These are phyloP conservation scores for Rhodotorula kratochvilovae DNA, from an alignment of 768 basidiomycete species.

Conservation along the genomic window DNA sequence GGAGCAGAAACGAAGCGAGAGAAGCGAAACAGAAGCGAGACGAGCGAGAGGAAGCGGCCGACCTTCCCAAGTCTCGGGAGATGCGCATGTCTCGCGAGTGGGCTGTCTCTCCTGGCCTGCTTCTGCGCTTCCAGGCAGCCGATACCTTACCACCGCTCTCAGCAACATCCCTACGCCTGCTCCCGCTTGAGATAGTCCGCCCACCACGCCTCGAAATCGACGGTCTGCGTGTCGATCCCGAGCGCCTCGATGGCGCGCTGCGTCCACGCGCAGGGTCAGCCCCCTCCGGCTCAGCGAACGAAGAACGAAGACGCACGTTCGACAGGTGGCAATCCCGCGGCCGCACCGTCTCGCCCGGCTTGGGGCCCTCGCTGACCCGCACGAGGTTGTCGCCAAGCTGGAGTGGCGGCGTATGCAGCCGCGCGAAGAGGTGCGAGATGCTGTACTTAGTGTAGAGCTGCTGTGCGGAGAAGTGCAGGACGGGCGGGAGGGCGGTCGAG, in stretches of 20 bases:
- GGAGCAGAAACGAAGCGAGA: neutral
- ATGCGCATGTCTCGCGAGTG: neutral
- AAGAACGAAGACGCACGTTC: slow-evolving; percentile 13
- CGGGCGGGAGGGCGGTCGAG: slow-evolving; percentile 56
- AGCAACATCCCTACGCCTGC: neutral
- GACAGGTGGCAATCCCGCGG: slow-evolving; percentile 77
- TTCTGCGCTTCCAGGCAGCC: too few species aligned
- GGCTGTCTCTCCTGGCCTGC: too few species aligned
- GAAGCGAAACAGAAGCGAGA: neutral
- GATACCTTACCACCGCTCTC: neutral
- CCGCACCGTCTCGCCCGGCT: slow-evolving; percentile 62
- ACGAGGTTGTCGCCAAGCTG: slow-evolving; percentile 61
- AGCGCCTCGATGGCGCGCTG: slow-evolving; percentile 63
- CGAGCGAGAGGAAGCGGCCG: neutral
- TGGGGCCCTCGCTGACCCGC: slow-evolving; percentile 60
- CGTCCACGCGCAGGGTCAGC: neutral
- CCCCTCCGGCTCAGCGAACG: neutral
- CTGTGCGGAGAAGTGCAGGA: slow-evolving; percentile 78
- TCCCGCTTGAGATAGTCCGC: slow-evolving; percentile 46
- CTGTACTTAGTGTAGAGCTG: slow-evolving; percentile 89
- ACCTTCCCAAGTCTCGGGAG: neutral
- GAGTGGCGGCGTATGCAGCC: slow-evolving; percentile 65
- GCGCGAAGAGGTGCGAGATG: slow-evolving; percentile 75
- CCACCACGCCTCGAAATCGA: slow-evolving; percentile 84
- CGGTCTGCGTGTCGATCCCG: slow-evolving; percentile 53